These are phyloP conservation scores for Xylaria longipes DNA, from an alignment of 495 filamentous ascomycete species.

Conservation along the genomic window DNA sequence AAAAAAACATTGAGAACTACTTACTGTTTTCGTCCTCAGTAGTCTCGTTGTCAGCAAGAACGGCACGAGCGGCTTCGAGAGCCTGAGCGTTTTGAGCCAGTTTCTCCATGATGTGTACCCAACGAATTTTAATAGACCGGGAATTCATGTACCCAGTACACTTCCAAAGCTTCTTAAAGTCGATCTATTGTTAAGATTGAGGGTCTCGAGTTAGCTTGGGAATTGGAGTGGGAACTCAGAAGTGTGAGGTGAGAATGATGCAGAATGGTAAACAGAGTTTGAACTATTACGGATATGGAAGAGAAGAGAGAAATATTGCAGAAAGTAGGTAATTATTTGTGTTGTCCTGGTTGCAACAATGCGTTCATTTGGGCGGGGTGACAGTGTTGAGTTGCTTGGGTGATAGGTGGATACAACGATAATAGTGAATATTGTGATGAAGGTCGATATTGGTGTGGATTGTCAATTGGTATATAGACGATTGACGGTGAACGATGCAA, in stretches of 20 bases:
- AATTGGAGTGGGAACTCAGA: neutral
- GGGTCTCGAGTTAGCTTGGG: neutral
- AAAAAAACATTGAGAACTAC: neutral
- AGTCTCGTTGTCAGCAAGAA: neutral
- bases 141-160: neutral
- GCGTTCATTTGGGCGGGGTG: neutral
- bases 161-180: neutral
- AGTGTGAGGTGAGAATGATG: neutral
- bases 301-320: neutral
- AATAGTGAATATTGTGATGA: neutral
- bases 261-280: neutral
- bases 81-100: neutral
- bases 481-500: neutral
- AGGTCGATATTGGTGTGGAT: neutral
- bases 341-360: neutral
- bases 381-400: neutral
- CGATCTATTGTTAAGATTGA: neutral
- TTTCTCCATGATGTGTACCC: neutral
- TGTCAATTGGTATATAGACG: neutral
- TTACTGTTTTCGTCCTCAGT: neutral
- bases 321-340: neutral
- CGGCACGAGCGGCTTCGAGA: neutral
- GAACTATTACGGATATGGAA: neutral
- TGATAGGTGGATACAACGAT: neutral
- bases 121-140: neutral